Conservation (phyloP, 1,139 yeast species). For the Taphrina populina region DNA sequence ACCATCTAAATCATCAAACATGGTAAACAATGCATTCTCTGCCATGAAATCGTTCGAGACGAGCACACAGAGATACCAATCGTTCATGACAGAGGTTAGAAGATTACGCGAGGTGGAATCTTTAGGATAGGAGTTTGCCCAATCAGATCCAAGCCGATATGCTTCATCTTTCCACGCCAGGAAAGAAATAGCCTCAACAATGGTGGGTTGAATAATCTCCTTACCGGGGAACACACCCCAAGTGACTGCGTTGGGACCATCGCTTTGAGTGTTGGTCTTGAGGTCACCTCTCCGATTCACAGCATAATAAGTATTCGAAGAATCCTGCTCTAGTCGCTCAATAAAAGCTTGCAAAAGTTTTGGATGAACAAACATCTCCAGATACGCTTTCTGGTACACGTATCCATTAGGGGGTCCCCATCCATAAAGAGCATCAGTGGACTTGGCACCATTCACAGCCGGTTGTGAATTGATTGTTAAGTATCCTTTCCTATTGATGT, state of each 20-base stretch:
- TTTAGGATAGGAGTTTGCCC: slow-evolving; percentile 57
- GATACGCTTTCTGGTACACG: slow-evolving; percentile 88
- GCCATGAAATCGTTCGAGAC: slow-evolving; percentile 74
- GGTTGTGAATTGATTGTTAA: slow-evolving; percentile 93
- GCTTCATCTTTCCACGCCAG: slow-evolving; percentile 98
- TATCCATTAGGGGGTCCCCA: slow-evolving; percentile 96
- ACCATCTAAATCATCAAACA: slow-evolving; percentile 22
- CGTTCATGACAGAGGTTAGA: slow-evolving; percentile 54
- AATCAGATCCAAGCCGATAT: slow-evolving; percentile 74
- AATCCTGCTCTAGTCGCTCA: slow-evolving; percentile 50
- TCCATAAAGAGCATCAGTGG: slow-evolving; percentile 72
- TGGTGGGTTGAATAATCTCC: slow-evolving; percentile 86
- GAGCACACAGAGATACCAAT: slow-evolving; percentile 76
- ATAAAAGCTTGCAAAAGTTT: slow-evolving; percentile 50
- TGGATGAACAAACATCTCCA: slow-evolving; percentile 77
- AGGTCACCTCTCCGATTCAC: slow-evolving; percentile 62
- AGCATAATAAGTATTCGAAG: slow-evolving; percentile 70
- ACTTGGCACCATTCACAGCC: slow-evolving; percentile 75
- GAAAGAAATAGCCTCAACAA: slow-evolving; percentile 84
- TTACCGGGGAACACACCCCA: slow-evolving; percentile 97
- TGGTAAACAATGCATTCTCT: slow-evolving; percentile 22
- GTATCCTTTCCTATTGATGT: slow-evolving; percentile 64
- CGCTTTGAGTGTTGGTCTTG: slow-evolving; percentile 64
- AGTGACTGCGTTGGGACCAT: slow-evolving; percentile 85
- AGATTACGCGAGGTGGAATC: slow-evolving; percentile 47